phyloP scores from a whole-genome alignment of 2,329 filamentous ascomycete genomes.

The Aspergillus sp. region DNA sequence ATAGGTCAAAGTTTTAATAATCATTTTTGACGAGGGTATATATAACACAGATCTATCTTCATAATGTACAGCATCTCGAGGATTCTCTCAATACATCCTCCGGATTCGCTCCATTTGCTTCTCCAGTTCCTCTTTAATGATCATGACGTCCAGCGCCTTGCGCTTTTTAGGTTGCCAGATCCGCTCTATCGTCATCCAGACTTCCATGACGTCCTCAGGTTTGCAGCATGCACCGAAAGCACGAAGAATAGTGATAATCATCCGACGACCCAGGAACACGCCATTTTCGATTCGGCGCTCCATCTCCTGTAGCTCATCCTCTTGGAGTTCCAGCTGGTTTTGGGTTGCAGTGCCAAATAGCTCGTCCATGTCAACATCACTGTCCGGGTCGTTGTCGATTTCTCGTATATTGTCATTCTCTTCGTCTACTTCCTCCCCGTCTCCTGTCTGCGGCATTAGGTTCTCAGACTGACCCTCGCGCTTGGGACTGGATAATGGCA shows the following conservation, averaged over 20 bases:
- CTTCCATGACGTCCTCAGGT: conserved; percentile 28
- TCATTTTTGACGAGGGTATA: conserved; percentile 8
- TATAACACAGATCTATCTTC: conserved; percentile 10
- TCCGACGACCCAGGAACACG: conserved; percentile 34
- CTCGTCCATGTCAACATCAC: conserved; percentile 7
- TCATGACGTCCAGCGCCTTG: conserved; percentile 28
- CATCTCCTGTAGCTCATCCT: conserved; percentile 13
- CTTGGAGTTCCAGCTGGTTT: conserved; percentile 1
- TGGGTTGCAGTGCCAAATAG: conserved; percentile 5
- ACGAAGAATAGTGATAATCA: conserved; percentile 32
- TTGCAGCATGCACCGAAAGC: conserved; percentile 33
- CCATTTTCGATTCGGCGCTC: conserved; percentile 30
- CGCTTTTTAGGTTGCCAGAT: conserved; percentile 33
- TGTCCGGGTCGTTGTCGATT: neutral
- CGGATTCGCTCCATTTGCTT: conserved; percentile 22
- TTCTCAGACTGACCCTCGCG: conserved; percentile 1
- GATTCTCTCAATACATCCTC: conserved; percentile 1
- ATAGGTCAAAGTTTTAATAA: neutral
- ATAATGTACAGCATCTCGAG: conserved; percentile 20
- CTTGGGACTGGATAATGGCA: conserved; percentile 12
- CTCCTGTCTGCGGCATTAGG: conserved; percentile 4
- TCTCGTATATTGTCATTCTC: neutral
- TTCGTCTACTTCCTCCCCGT: conserved; percentile 4
- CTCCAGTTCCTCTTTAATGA: conserved; percentile 31
- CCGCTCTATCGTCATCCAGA: conserved; percentile 33